phyloP scores from a whole-genome alignment of 2,329 filamentous ascomycete genomes.

The Geosmithia morbida region DNA sequence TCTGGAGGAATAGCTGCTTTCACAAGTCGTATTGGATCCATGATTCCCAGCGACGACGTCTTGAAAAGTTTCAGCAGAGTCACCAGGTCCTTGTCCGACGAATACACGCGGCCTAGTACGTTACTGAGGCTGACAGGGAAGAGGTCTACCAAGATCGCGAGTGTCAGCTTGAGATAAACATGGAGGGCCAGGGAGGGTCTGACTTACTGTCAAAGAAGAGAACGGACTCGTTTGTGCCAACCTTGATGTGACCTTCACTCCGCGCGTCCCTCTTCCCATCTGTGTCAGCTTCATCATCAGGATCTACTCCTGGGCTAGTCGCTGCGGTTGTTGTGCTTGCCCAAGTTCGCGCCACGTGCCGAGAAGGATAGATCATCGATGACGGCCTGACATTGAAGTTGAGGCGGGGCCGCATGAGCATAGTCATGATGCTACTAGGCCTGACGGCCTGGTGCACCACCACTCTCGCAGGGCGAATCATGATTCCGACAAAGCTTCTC shows the following conservation, averaged over 20 bases:
- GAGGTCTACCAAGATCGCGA: slow-evolving; percentile 43
- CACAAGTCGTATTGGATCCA: slow-evolving; percentile 38
- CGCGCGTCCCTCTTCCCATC: slow-evolving; percentile 27
- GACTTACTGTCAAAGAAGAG: slow-evolving; percentile 76
- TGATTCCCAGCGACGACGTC: slow-evolving; percentile 29
- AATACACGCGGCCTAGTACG: slow-evolving; percentile 30
- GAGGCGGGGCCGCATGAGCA: not conserved
- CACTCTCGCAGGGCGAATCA: slow-evolving; percentile 1
- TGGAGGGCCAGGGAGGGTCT: not conserved
- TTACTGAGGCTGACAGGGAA: slow-evolving; percentile 61
- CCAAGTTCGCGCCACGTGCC: slow-evolving; percentile 2
- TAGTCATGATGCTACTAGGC: not conserved
- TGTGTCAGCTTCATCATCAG: slow-evolving; percentile 1
- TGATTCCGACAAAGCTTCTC: not conserved
- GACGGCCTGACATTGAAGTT: not conserved
- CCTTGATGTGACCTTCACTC: slow-evolving; percentile 64
- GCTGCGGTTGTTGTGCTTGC: slow-evolving; percentile 6
- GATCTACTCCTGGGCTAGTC: not conserved
- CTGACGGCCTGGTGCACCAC: not conserved
- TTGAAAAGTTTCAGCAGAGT: slow-evolving; percentile 37
- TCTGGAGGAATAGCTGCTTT: slow-evolving; percentile 48
- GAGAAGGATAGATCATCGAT: not conserved
- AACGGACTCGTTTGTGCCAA: slow-evolving; percentile 63
- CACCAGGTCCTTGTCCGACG: slow-evolving; percentile 31
- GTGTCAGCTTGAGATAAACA: not conserved